A percentile compares a stretch with the other conserved stretches of the same genome.
phyloP scores from a whole-genome alignment of 352 stramenopile genomes.

The Pythium folliculosum region DNA sequence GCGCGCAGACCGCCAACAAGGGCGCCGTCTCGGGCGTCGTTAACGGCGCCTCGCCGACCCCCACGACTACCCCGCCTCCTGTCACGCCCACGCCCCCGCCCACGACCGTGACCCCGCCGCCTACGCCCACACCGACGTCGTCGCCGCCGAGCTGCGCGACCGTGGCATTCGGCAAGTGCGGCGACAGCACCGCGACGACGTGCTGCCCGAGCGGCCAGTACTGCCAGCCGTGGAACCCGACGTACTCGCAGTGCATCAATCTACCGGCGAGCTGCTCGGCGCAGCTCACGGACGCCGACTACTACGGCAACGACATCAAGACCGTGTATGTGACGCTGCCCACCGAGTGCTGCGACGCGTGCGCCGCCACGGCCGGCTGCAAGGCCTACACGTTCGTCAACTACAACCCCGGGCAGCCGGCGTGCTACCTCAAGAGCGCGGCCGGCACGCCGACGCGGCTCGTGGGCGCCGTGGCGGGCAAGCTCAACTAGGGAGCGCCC shows the following conservation, averaged over 20 bases:
- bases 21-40: conserved; percentile 35
- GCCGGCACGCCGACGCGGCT: conserved; percentile 11
- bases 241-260: conserved; percentile 50
- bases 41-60: neutral
- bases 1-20: conserved; percentile 2
- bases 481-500: conserved; percentile 15
- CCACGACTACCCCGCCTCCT: neutral
- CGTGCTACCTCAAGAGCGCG: conserved; percentile 32
- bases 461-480: conserved; percentile 23
- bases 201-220: conserved; percentile 48
- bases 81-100: neutral
- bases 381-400: conserved; percentile 60
- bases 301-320: conserved; percentile 46
- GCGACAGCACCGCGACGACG: conserved; percentile 20
- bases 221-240: conserved; percentile 49
- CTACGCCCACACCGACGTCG: neutral
- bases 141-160: neutral
- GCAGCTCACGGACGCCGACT: conserved; percentile 45
- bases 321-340: conserved; percentile 39
- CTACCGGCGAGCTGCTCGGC: conserved; percentile 36
- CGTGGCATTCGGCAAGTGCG: conserved; percentile 21
- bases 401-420: conserved; percentile 33
- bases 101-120: neutral
- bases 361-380: conserved; percentile 34
- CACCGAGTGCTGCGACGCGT: conserved; percentile 42